phyloP scores from a whole-genome alignment of 116 monocot genomes.

The Posidonia oceanica region DNA sequence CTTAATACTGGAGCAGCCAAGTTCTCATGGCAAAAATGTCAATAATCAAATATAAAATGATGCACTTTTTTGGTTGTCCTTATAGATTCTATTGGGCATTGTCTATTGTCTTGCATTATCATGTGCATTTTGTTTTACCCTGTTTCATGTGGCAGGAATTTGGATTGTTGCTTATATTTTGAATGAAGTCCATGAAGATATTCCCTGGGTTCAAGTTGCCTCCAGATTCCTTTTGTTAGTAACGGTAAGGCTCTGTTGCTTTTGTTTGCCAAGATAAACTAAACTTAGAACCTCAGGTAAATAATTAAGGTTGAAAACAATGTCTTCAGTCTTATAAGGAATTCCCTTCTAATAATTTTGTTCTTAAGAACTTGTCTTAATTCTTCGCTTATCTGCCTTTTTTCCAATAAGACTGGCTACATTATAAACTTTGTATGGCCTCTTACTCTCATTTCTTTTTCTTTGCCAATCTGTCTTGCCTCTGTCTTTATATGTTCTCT shows the following conservation, averaged over 20 bases:
- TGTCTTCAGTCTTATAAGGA: no score
- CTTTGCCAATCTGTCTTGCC: no score
- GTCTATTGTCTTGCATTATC: conserved; percentile 13
- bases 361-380: no score
- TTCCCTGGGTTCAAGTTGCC: conserved; percentile 29
- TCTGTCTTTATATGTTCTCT: no score
- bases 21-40: neutral
- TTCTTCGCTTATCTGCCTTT: no score
- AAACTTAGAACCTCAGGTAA: no score
- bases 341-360: no score
- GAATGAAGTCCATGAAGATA: conserved; percentile 32
- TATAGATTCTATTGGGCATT: neutral
- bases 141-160: conserved; percentile 13
- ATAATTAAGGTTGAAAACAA: no score
- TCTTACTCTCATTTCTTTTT: no score
- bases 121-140: conserved; percentile 7
- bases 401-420: no score
- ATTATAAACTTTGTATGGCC: no score
- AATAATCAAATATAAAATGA: neutral
- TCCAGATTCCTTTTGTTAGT: conserved; percentile 31
- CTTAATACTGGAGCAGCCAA: neutral
- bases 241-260: conserved; percentile 16
- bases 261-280: neutral
- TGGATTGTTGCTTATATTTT: conserved; percentile 30
- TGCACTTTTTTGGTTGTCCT: neutral